These are phyloP conservation scores for Bothriochloa decipiens DNA, from an alignment of 176 grass and related monocot genomes.

Conservation along the genomic window DNA sequence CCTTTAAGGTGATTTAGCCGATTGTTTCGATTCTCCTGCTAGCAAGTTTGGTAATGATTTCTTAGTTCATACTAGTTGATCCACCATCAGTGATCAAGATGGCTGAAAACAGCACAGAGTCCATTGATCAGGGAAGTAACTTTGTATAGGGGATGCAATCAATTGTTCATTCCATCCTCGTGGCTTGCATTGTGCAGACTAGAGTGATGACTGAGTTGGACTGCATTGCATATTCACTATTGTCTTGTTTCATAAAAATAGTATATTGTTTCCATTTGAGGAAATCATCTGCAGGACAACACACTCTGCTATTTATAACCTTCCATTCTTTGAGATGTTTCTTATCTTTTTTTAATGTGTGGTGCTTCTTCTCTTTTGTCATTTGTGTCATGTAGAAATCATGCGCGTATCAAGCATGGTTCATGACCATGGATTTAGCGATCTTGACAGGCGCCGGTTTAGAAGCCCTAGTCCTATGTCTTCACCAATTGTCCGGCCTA, in stretches of 20 bases:
- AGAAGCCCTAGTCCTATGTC: slow-evolving; percentile 80
- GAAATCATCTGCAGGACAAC: background rate
- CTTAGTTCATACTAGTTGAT: background rate
- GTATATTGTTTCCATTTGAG: background rate
- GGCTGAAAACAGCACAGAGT: background rate
- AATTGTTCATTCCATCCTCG: slow-evolving; percentile 1
- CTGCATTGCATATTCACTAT: background rate
- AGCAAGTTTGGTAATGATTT: background rate
- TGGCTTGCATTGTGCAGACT: background rate
- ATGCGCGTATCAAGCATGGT: slow-evolving; percentile 70
- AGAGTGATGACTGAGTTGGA: background rate
- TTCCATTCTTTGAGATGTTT: background rate
- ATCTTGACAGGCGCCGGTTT: slow-evolving; percentile 56
- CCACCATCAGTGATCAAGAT: background rate
- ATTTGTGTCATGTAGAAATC: slow-evolving; percentile 51
- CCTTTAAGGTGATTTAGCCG: background rate
- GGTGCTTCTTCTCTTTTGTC: background rate
- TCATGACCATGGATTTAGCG: slow-evolving; percentile 57
- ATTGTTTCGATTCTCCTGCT: background rate
- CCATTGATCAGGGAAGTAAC: background rate
- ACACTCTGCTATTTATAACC: background rate
- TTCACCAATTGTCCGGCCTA: slow-evolving; percentile 63
- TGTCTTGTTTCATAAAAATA: background rate
- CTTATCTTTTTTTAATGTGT: background rate
- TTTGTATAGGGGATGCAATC: background rate